A percentile compares a stretch with the other conserved stretches of the same genome.
Evolutionary conservation across 768 basidiomycete genomes (phyloP).

Genomic region (Leccinum uliginosum): DNA sequence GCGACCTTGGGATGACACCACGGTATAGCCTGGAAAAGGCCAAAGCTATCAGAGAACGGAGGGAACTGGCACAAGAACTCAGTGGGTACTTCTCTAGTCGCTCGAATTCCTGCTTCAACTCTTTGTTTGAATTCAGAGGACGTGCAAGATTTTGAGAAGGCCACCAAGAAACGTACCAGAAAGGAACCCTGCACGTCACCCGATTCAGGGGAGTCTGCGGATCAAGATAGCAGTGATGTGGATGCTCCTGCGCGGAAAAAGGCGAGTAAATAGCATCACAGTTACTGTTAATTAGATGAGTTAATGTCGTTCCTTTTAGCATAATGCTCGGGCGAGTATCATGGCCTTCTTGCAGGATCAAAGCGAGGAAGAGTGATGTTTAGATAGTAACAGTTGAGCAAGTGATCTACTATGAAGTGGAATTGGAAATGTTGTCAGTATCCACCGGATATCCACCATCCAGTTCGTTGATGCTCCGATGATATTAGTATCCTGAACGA

Average conservation of each 20-base stretch:
- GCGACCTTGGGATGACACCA: conserved; percentile 77
- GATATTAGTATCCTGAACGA: conserved; percentile 52
- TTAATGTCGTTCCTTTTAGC: conserved; percentile 21
- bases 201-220: conserved; percentile 25
- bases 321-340: conserved; percentile 54
- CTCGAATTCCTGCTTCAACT: background rate
- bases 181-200: conserved; percentile 10
- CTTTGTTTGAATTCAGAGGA: conserved; percentile 48
- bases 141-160: conserved; percentile 64
- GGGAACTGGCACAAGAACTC: conserved; percentile 76
- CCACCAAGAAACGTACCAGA: conserved; percentile 31
- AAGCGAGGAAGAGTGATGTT: conserved; percentile 48
- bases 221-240: conserved; percentile 32
- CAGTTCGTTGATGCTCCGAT: no score
- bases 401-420: no score
- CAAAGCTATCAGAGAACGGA: conserved; percentile 61
- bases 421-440: no score
- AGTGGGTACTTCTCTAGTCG: conserved; percentile 40
- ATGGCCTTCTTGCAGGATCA: conserved; percentile 70
- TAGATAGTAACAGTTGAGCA: no score
- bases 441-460: no score
- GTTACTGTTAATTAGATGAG: background rate
- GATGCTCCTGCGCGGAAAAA: conserved; percentile 36
- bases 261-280: conserved; percentile 29
- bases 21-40: conserved; percentile 79